Conservation (phyloP, 2,329 filamentous ascomycete genomes). For the Pseudocercospora eumusae region DNA sequence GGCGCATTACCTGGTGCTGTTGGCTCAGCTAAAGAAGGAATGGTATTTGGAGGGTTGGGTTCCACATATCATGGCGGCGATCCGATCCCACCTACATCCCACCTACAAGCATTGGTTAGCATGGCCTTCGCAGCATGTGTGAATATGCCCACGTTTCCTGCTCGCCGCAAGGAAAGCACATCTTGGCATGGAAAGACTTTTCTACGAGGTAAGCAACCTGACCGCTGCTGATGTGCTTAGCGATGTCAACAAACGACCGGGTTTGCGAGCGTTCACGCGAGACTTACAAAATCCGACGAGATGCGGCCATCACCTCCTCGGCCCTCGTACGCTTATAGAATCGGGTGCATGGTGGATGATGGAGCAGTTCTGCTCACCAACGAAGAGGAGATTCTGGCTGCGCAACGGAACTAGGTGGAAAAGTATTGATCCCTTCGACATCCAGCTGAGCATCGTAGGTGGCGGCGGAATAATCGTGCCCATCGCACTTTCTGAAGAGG, state of each 20-base stretch:
- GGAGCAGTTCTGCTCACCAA: not conserved
- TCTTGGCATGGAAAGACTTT: not conserved
- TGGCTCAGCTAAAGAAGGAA: constrained; percentile 17
- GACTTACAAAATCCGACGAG: not conserved
- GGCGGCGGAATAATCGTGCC: not conserved
- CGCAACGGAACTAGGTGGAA: not conserved
- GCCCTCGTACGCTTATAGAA: not conserved
- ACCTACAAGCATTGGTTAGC: constrained; percentile 24
- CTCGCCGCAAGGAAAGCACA: not conserved
- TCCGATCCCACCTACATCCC: constrained; percentile 20
- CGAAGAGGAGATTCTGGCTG: not conserved
- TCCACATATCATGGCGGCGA: constrained; percentile 21
- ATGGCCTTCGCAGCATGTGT: constrained; percentile 16
- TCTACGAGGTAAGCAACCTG: not conserved
- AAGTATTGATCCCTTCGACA: not conserved
- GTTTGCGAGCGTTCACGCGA: not conserved
- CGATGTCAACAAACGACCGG: not conserved
- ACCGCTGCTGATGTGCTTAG: not conserved
- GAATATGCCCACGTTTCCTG: not conserved
- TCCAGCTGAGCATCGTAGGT: not conserved
- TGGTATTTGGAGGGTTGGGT: constrained; percentile 29
- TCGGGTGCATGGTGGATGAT: not conserved
- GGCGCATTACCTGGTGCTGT: constrained; percentile 21
- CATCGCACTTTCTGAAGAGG: not conserved
- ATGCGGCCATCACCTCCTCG: too few species aligned